A percentile compares a stretch with the other conserved stretches of the same genome.
phyloP scores from a whole-genome alignment of 2,329 filamentous ascomycete genomes.

The Aspergillus tanneri region DNA sequence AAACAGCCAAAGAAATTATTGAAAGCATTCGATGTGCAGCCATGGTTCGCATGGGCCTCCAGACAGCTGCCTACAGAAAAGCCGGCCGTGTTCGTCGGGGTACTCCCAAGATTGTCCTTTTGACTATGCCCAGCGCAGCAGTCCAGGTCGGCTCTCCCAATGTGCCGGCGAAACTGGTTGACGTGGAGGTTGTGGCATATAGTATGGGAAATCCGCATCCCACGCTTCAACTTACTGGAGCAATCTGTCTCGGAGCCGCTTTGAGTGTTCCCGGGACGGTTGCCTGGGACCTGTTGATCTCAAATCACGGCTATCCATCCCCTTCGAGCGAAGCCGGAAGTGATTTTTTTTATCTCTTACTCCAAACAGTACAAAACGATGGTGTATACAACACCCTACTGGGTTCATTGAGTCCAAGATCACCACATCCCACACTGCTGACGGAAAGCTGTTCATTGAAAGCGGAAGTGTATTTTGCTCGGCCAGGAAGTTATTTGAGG shows the following conservation, averaged over 20 bases:
- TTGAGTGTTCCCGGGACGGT: slow-evolving; percentile 23
- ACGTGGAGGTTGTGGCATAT: slow-evolving; percentile 24
- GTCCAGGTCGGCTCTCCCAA: too few species aligned
- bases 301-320: too few species aligned
- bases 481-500: slow-evolving; percentile 24
- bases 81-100: slow-evolving; percentile 47
- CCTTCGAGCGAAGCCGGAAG: neutral
- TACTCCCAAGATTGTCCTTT: slow-evolving; percentile 60
- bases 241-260: slow-evolving; percentile 26
- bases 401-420: slow-evolving; percentile 20
- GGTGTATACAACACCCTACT: slow-evolving; percentile 13
- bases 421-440: too few species aligned
- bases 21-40: slow-evolving; percentile 56
- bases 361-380: too few species aligned
- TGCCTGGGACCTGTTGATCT: slow-evolving; percentile 10
- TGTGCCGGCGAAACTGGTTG: slow-evolving; percentile 17
- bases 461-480: slow-evolving; percentile 21
- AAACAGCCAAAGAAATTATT: slow-evolving; percentile 35
- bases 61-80: slow-evolving; percentile 34
- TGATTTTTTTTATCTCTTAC: neutral
- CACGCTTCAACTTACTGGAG: slow-evolving; percentile 29
- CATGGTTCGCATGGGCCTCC: slow-evolving; percentile 59
- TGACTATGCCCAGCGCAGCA: slow-evolving; percentile 26
- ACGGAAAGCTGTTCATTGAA: slow-evolving; percentile 10
- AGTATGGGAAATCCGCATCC: slow-evolving; percentile 28